phyloP scores from a whole-genome alignment of 805 yeast species.

The Candida orba region DNA sequence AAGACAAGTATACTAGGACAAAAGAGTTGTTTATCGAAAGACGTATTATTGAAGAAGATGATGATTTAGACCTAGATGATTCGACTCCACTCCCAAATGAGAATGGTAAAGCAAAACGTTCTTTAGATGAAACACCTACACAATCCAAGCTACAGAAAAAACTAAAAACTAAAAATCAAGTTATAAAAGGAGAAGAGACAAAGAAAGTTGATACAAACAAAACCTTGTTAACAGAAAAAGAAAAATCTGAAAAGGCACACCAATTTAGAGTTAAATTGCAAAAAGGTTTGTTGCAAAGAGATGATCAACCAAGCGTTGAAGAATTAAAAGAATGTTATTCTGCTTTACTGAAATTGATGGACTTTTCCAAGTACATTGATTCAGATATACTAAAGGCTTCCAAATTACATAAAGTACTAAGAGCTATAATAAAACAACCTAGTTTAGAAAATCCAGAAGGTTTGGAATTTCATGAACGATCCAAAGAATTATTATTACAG shows the following conservation, averaged over 20 bases:
- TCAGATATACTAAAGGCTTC: conserved; percentile 35
- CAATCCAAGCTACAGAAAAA: not conserved
- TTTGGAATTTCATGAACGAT: conserved; percentile 38
- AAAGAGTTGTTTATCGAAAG: no score
- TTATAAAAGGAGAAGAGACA: not conserved
- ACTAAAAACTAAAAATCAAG: not conserved
- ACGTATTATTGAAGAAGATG: no score
- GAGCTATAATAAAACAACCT: conserved; percentile 36
- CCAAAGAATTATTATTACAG: conserved; percentile 31
- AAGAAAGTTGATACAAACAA: not conserved
- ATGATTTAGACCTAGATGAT: no score
- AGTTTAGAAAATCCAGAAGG: conserved; percentile 36
- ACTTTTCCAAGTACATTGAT: conserved; percentile 31
- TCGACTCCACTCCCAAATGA: no score
- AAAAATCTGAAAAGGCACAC: conserved; percentile 1
- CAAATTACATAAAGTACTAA: conserved; percentile 45
- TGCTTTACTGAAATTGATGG: conserved; percentile 34
- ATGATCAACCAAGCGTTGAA: conserved; percentile 33
- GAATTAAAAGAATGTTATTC: conserved; percentile 20
- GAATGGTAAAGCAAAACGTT: no score
- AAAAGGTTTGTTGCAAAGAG: conserved; percentile 40
- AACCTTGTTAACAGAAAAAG: not conserved
- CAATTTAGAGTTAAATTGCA: conserved; percentile 41
- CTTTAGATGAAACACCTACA: no score
- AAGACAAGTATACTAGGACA: not conserved